Percentiles rank a stretch among this genome's conserved stretches.
Conservation (phyloP, 208 protist species). For the Trypanosoma grayi region DNA sequence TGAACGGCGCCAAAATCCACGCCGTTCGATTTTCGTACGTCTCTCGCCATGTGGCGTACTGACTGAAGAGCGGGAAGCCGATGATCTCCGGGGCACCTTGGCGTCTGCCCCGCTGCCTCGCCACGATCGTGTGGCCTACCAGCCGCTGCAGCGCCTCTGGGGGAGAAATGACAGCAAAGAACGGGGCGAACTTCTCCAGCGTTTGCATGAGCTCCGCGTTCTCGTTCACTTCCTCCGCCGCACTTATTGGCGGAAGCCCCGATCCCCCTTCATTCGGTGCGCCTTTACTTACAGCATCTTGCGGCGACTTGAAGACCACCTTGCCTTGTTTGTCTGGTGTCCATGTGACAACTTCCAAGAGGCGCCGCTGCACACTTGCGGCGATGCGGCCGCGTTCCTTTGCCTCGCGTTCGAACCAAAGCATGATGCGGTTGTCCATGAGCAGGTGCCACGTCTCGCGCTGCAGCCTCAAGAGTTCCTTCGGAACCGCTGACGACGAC, state of each 20-base stretch:
- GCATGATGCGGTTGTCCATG: constrained; percentile 82
- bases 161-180: constrained; percentile 74
- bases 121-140: constrained; percentile 31
- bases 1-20: constrained; percentile 68
- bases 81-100: constrained; percentile 39
- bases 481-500: neutral
- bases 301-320: neutral
- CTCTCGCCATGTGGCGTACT: constrained; percentile 84
- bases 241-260: no score
- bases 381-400: constrained; percentile 55
- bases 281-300: neutral
- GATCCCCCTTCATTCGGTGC: constrained; percentile 2
- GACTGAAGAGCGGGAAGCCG: constrained; percentile 75
- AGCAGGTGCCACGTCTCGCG: constrained; percentile 79
- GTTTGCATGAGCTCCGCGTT: constrained; percentile 38
- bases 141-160: constrained; percentile 44
- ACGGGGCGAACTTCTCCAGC: constrained; percentile 74
- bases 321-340: constrained; percentile 1
- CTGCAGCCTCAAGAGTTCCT: constrained; percentile 51
- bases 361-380: constrained; percentile 57
- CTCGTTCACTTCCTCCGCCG: neutral
- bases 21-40: constrained; percentile 71
- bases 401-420: constrained; percentile 83
- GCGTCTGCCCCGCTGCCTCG: constrained; percentile 29
- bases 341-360: constrained; percentile 62